Evolutionary conservation across 306 rosid genomes (phyloP).

Genomic region (Canavalia gladiata): DNA sequence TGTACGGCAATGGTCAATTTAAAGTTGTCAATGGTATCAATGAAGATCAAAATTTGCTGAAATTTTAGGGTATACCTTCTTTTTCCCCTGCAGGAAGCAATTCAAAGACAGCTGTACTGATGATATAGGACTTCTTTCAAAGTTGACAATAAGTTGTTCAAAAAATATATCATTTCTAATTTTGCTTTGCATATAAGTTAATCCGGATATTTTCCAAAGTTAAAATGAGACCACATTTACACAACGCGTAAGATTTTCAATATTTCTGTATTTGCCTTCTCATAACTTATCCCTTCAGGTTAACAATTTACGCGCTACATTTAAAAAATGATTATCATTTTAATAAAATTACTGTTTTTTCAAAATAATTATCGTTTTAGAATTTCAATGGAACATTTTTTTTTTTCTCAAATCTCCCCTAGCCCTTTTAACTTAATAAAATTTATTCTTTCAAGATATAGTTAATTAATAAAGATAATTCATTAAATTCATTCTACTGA

Average conservation of each 20-base stretch:
- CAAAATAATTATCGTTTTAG: too few species aligned
- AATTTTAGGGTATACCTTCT: neutral
- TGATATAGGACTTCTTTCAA: neutral
- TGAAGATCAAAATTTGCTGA: neutral
- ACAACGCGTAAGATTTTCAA: neutral
- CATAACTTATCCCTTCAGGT: neutral
- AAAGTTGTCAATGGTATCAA: neutral
- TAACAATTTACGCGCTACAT: neutral
- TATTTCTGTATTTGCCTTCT: neutral
- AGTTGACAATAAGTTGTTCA: neutral
- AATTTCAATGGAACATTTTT: neutral
- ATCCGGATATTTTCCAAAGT: neutral
- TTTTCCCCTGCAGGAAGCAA: neutral
- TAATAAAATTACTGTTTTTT: too few species aligned
- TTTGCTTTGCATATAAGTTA: neutral
- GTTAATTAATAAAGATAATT: too few species aligned
- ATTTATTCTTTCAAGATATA: too few species aligned
- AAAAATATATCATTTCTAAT: neutral
- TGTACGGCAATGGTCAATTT: slow-evolving; percentile 34
- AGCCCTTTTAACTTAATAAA: too few species aligned
- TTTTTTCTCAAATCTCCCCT: too few species aligned
- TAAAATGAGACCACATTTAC: neutral
- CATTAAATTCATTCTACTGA: too few species aligned
- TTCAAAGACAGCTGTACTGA: slow-evolving; percentile 20
- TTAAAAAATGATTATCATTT: too few species aligned